Evolutionary conservation across 192 early-diverging fungal species (phyloP).

Genomic region (Polychytrium aggregatum): DNA sequence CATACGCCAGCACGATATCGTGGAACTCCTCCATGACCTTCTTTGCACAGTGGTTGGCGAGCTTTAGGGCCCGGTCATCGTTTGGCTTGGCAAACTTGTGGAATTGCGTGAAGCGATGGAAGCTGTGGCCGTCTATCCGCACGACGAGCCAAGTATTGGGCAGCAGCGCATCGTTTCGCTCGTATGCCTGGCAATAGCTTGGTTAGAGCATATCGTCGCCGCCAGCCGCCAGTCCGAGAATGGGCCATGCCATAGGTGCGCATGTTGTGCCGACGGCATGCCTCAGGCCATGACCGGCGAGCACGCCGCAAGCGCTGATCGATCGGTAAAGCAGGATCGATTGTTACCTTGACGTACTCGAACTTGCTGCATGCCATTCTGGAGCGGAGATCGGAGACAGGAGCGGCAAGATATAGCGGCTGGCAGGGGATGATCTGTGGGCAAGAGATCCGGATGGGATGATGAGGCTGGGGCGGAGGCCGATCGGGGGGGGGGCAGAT

Average conservation of each 20-base stretch:
- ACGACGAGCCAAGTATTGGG: conserved; percentile 84
- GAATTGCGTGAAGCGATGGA: conserved; percentile 84
- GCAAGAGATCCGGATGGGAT: too few relatives aligned
- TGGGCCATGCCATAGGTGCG: neutral
- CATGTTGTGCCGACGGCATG: too few relatives aligned
- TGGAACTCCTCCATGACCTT: conserved; percentile 67
- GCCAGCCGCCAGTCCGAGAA: too few relatives aligned
- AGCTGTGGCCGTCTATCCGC: conserved; percentile 85
- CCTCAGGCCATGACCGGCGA: neutral
- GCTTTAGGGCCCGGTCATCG: conserved; percentile 70
- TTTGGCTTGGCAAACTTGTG: conserved; percentile 47
- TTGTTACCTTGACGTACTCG: conserved; percentile 14
- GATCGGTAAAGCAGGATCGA: neutral
- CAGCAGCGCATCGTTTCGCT: conserved; percentile 61
- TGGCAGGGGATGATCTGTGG: too few relatives aligned
- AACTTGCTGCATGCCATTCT: conserved; percentile 20
- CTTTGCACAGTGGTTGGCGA: conserved; percentile 63
- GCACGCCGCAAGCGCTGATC: neutral
- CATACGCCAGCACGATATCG: conserved; percentile 63
- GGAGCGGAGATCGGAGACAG: too few relatives aligned
- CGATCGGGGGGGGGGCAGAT: too few relatives aligned
- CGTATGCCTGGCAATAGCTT: conserved; percentile 59
- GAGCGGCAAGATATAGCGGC: too few relatives aligned
- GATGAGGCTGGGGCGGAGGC: too few relatives aligned
- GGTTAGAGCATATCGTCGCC: too few relatives aligned